Evolutionary conservation across 306 rosid genomes (phyloP), one percentile per base, ranked within the genome.

Genomic region (Ormosia semicastrata): DNA sequence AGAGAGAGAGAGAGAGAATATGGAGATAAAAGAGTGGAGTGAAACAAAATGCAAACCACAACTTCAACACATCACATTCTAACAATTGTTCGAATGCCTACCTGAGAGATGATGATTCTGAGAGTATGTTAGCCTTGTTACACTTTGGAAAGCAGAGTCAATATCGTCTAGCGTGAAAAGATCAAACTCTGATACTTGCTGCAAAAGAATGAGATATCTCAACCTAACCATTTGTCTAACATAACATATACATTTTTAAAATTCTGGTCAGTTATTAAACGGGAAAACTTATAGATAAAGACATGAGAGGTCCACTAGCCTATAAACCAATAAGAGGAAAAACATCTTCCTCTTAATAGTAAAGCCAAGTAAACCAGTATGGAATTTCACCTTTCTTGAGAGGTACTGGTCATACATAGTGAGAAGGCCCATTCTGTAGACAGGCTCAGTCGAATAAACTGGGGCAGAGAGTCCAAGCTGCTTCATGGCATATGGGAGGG

Each of bases 161-260:
- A 95, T 89, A 83, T 95, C 98, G 66, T 95, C 99, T 69, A 92
- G 89, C 0, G 96, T 93, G 84, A 95, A 95, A 76, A 92, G 84
- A 78, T 93, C 98, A 18, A 95, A 92, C 80, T 95, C 98, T 1
- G 97, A 93, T 7, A 92, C 97, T 93, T 95, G 99, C 97, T 95
- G 92, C 93, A 83, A 78, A 72, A 85, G n/a, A 84, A 68, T 14
- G 30, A 73, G 70, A 81, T 9, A 46, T 12, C 40, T 78, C 81
- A 86, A 50, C 30, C 77, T 44, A 70, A 86, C 36, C 80, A 58
- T 39, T 70, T 52, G 36, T 59, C 64, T 30, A 6, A 8, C 39
- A 69, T 13, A 60, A 9, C 76, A 69, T 10, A 64, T 8, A 58
- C 33, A 79, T 39, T 86, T 8, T 64, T 18, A 8, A 59, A 67